Base-by-base conservation (phyloP, 768 basidiomycete genomes). In the Vararia minispora region DNA sequence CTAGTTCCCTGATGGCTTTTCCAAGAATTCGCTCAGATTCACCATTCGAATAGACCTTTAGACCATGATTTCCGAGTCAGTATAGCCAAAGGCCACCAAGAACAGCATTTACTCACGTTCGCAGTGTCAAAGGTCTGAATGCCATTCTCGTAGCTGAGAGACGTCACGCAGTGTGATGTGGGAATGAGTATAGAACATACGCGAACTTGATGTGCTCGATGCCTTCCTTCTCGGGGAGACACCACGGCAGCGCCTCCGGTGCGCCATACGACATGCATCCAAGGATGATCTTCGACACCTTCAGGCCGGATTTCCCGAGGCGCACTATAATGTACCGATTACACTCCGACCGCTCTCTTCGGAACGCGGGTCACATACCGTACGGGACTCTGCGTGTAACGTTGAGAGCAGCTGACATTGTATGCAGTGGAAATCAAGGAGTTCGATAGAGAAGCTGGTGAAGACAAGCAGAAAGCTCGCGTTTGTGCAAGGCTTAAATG, bases 21-120 rank as follows among this genome's bases (percentile, higher is more conserved):
- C 70, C 69, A 17, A 71, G 54, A 43, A 72, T 62, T 25, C 51
- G 41, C 48, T 72, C 70, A 0, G 63, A 64, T 4, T 55, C 41
- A 7, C 66, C 66, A 35, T 63, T 58, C 5, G 58, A 61, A 44
- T 69, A 68, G 3, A 54, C 40, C 56, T 60, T 28, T 10, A 34
- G 6, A 16, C 20, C 14, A 31, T 16, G 20, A 7, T 14, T 26
- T 44, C n/a, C n/a, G n/a, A n/a, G 9, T 27, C 8, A 27, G n/a
- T 30, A 10, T 7, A 12, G 11, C 17, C 13, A 33, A 17, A 34
- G 18, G 35, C 26, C 8, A 28, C 9, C 28, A 28, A 6, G 11
- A 13, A n/a, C 13, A 28, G 10, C 32, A 16, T 11, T 5, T 2
- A 30, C 54, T 29, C 40, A 59, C 57, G 37, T 59, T 42, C 1